Percentiles rank a stretch among this genome's conserved stretches.
Conservation (phyloP, 2,329 filamentous ascomycete species). For the Paracamarosporium sp. region DNA sequence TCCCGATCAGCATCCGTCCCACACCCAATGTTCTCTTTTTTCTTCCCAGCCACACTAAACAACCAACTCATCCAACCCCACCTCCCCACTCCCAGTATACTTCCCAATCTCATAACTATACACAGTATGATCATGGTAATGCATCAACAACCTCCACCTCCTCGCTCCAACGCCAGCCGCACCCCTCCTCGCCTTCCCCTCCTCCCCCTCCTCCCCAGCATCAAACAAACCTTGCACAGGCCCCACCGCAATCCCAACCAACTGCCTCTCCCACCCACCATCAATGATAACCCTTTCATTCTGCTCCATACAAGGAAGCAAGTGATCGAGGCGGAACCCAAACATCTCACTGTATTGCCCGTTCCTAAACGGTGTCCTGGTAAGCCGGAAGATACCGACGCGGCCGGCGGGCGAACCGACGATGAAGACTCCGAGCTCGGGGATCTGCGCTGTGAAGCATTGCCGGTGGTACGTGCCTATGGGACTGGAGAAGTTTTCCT, state of each 20-base stretch:
- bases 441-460: conserved; percentile 69
- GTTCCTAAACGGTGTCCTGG: conserved; percentile 48
- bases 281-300: conserved; percentile 8
- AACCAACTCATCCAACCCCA: conserved; percentile 28
- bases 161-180: conserved; percentile 19
- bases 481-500: not conserved
- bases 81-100: conserved; percentile 12
- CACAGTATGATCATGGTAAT: conserved; percentile 74
- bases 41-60: conserved; percentile 23
- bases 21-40: not conserved
- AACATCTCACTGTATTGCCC: conserved; percentile 24
- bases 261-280: conserved; percentile 39
- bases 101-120: conserved; percentile 71
- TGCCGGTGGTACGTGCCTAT: conserved; percentile 43
- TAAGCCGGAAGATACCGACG: conserved; percentile 68
- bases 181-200: conserved; percentile 30
- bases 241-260: conserved; percentile 73
- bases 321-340: conserved; percentile 62
- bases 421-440: conserved; percentile 73
- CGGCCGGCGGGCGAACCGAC: conserved; percentile 71
- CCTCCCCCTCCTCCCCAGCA: conserved; percentile 13
- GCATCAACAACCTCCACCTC: conserved; percentile 72
- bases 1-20: too few species aligned
- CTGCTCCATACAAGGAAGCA: conserved; percentile 57
- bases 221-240: conserved; percentile 62